phyloP scores from a whole-genome alignment of 257 asterid species.

The Ehretia macrophylla region DNA sequence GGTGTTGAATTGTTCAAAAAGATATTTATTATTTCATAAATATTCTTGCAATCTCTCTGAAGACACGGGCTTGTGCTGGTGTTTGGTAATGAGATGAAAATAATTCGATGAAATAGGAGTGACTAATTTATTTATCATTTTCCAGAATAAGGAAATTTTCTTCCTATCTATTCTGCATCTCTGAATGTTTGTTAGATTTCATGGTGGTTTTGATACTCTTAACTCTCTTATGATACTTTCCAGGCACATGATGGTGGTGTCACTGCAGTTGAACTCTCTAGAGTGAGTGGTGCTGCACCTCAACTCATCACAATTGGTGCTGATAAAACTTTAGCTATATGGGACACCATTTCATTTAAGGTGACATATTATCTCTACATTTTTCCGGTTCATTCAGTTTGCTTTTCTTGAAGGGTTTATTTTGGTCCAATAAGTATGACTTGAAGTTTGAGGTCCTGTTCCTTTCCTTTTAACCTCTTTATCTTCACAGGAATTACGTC shows the following conservation, averaged over 20 bases:
- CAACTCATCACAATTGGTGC: slow-evolving; percentile 97
- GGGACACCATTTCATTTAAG: slow-evolving; percentile 97
- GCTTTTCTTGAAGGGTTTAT: not conserved
- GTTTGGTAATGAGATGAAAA: no score
- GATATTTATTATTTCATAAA: no score
- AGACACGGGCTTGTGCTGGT: no score
- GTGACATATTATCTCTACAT: slow-evolving; percentile 20
- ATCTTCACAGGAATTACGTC: slow-evolving; percentile 71
- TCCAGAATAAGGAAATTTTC: no score
- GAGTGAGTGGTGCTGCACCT: slow-evolving; percentile 89
- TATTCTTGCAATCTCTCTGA: no score
- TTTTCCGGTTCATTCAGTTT: not conserved
- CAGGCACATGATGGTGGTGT: slow-evolving; percentile 99
- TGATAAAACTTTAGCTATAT: slow-evolving; percentile 92
- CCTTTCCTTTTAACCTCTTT: slow-evolving; percentile 11
- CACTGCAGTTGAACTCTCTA: slow-evolving; percentile 91
- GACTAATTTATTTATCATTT: no score
- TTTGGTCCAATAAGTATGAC: not conserved
- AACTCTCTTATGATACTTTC: slow-evolving; percentile 18
- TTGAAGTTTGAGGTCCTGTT: slow-evolving; percentile 1
- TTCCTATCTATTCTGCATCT: no score
- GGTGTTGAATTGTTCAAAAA: no score
- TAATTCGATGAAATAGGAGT: no score
- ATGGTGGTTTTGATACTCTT: not conserved
- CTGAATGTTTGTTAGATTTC: not conserved